Percentiles rank a stretch among this genome's conserved stretches.
phyloP scores from a whole-genome alignment of 2,329 filamentous ascomycete genomes.

The Thielaviopsis euricoi region DNA sequence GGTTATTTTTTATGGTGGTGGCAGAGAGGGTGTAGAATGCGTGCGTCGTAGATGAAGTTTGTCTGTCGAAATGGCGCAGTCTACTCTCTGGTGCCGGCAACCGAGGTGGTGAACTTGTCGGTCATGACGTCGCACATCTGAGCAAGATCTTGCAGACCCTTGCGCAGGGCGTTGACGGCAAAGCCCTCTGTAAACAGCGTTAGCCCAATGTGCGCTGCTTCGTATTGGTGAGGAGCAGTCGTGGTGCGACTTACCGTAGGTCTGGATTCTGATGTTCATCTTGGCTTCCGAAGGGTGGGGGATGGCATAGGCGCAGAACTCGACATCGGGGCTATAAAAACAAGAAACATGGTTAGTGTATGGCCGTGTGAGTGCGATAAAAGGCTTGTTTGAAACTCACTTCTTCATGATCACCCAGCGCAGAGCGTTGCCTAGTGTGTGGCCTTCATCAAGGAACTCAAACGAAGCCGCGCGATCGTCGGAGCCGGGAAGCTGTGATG shows the following conservation, averaged over 20 bases:
- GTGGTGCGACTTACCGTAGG: slow-evolving; percentile 53
- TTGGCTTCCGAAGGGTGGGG: slow-evolving; percentile 90
- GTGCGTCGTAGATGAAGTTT: background rate
- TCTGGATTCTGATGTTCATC: slow-evolving; percentile 97
- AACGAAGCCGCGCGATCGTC: slow-evolving; percentile 84
- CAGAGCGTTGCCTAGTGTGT: slow-evolving; percentile 87
- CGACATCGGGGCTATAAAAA: slow-evolving; percentile 62
- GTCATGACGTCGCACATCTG: slow-evolving; percentile 85
- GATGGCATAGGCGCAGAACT: slow-evolving; percentile 97
- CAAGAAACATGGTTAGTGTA: background rate
- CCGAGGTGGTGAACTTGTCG: slow-evolving; percentile 65
- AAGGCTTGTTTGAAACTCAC: slow-evolving; percentile 32
- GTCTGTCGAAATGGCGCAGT: background rate
- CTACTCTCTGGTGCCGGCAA: slow-evolving; percentile 29
- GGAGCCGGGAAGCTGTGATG: slow-evolving; percentile 60
- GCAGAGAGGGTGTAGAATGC: background rate
- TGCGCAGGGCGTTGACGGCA: slow-evolving; percentile 73
- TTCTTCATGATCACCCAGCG: slow-evolving; percentile 98
- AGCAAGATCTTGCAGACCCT: slow-evolving; percentile 76
- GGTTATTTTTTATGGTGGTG: background rate
- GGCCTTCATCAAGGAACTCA: slow-evolving; percentile 83
- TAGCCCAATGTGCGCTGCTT: background rate
- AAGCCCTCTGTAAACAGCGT: slow-evolving; percentile 42
- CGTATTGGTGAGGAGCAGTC: background rate
- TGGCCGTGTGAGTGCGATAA: background rate